A percentile compares a stretch with the other conserved stretches of the same genome.
Conservation (phyloP, 148 eudicot species). For the Spergularia marina region DNA sequence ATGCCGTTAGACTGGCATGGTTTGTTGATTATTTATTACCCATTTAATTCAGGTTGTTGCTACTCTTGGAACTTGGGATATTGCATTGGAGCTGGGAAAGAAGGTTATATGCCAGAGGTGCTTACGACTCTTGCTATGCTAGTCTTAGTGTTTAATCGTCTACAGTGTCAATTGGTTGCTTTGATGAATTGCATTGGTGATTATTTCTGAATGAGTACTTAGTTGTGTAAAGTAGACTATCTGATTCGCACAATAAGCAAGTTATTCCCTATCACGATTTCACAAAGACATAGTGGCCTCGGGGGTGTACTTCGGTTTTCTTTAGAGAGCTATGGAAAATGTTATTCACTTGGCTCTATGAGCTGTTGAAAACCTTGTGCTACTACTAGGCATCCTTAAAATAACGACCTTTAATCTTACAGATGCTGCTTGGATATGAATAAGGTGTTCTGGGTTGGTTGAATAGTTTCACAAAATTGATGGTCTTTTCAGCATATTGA, state of each 20-base stretch:
- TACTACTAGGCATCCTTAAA: background rate
- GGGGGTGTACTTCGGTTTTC: background rate
- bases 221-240: background rate
- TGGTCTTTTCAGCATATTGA: too few relatives aligned
- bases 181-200: background rate
- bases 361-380: background rate
- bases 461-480: too few relatives aligned
- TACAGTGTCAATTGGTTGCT: background rate
- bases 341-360: background rate
- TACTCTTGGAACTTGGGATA: slow-evolving; percentile 83
- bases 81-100: slow-evolving; percentile 77
- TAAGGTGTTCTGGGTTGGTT: too few relatives aligned
- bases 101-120: slow-evolving; percentile 86
- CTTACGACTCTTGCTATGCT: slow-evolving; percentile 14
- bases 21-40: slow-evolving; percentile 6
- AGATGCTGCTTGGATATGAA: background rate
- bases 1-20: background rate
- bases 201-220: background rate
- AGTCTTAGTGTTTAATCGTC: slow-evolving; percentile 4
- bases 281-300: background rate
- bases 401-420: background rate
- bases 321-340: background rate
- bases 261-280: background rate
- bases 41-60: slow-evolving; percentile 54
- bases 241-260: background rate